phyloP scores from a whole-genome alignment of 2,329 filamentous ascomycete species.

The Diaporthe ilicicola region DNA sequence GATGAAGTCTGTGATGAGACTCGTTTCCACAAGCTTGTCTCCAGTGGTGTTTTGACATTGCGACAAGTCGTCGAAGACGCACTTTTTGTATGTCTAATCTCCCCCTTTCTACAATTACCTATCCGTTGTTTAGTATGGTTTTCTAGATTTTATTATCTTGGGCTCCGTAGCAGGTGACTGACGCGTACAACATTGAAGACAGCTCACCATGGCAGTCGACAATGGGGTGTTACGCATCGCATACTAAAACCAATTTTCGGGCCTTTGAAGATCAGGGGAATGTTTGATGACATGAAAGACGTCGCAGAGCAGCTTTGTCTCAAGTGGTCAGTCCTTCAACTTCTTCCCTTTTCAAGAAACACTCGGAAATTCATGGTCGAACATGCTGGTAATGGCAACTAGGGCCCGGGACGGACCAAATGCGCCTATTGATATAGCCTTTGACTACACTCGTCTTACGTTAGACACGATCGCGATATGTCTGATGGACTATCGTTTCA shows the following conservation, averaged over 20 bases:
- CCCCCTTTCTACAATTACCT: too few species aligned
- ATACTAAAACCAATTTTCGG: slow-evolving; percentile 12
- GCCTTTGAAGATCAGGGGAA: slow-evolving; percentile 5
- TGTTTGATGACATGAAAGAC: slow-evolving; percentile 32
- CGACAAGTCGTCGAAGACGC: neutral
- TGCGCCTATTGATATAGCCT: neutral
- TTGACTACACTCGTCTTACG: slow-evolving; percentile 23
- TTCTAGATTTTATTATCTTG: too few species aligned
- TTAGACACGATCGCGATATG: slow-evolving; percentile 34
- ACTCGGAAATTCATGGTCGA: neutral
- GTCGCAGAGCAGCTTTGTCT: slow-evolving; percentile 33
- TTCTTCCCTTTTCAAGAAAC: neutral
- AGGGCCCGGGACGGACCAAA: neutral
- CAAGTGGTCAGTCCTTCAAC: slow-evolving; percentile 25
- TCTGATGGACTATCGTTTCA: slow-evolving; percentile 35
- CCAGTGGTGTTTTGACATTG: neutral
- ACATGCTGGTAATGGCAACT: neutral
- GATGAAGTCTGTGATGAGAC: slow-evolving; percentile 41
- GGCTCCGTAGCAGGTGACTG: too few species aligned
- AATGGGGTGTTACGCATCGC: slow-evolving; percentile 10
- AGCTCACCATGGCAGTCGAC: neutral
- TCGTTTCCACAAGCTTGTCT: slow-evolving; percentile 31
- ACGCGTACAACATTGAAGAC: neutral
- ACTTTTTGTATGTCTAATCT: too few species aligned
- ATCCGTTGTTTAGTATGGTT: too few species aligned